phyloP scores from a whole-genome alignment of 148 eudicot genomes.

The Nepenthes mirabilis region DNA sequence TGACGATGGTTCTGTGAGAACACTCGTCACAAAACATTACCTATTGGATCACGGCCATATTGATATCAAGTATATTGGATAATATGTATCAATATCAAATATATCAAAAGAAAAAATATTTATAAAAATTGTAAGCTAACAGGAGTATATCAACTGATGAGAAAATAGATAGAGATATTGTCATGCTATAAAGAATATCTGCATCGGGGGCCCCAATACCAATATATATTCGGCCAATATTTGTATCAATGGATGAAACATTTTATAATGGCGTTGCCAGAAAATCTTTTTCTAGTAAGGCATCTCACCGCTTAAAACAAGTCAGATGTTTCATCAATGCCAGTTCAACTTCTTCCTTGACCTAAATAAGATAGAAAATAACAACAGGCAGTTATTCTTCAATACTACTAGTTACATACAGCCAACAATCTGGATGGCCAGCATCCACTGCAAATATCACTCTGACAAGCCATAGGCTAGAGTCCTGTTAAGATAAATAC shows the following conservation, averaged over 20 bases:
- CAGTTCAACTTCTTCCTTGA: conserved; percentile 85
- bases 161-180: background rate
- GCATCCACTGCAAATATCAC: too few species aligned
- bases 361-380: conserved; percentile 23
- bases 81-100: background rate
- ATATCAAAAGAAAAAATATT: background rate
- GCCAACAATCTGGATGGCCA: too few species aligned
- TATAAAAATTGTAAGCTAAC: too few species aligned
- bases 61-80: too few species aligned
- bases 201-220: too few species aligned
- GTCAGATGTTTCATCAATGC: conserved; percentile 55
- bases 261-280: background rate
- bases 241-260: background rate
- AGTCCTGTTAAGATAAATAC: too few species aligned
- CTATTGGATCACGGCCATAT: too few species aligned
- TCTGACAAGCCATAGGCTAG: too few species aligned
- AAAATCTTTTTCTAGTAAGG: background rate
- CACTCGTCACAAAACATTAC: too few species aligned
- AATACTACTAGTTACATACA: background rate
- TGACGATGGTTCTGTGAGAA: too few species aligned
- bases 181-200: too few species aligned
- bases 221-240: too few species aligned
- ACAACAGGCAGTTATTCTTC: background rate
- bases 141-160: background rate
- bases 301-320: conserved; percentile 41